A percentile compares a stretch with the other conserved stretches of the same genome.
Conservation (phyloP, 2,329 filamentous ascomycete genomes). For the Dactylella cylindrospora region DNA sequence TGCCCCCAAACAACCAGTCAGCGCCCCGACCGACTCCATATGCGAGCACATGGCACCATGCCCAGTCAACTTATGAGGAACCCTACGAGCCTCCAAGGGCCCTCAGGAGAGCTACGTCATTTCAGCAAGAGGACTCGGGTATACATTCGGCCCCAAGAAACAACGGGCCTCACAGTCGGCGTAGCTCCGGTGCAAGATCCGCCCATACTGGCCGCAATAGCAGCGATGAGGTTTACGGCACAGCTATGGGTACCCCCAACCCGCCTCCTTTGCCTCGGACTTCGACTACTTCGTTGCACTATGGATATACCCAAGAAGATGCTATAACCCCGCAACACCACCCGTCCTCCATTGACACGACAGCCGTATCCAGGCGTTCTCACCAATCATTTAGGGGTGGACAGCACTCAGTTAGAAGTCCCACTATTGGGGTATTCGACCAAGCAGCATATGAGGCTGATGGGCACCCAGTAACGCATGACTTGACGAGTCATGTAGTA, state of each 20-base stretch:
- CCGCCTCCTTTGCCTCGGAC: constrained; percentile 21
- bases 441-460: constrained; percentile 27
- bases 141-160: constrained; percentile 13
- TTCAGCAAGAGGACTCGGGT: constrained; percentile 12
- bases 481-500: not conserved
- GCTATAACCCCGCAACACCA: constrained; percentile 11
- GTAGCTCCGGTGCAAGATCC: constrained; percentile 21
- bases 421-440: constrained; percentile 13
- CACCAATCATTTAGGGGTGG: constrained; percentile 30
- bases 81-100: constrained; percentile 20
- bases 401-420: constrained; percentile 8
- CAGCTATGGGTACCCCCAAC: constrained; percentile 24
- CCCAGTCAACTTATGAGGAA: constrained; percentile 21
- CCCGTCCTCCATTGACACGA: constrained; percentile 30
- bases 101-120: constrained; percentile 26
- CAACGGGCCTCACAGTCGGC: constrained; percentile 28
- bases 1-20: constrained; percentile 3
- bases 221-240: constrained; percentile 36
- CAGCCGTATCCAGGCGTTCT: constrained; percentile 27
- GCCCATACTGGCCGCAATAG: constrained; percentile 13
- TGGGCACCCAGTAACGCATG: constrained; percentile 6
- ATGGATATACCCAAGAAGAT: constrained; percentile 27
- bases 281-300: constrained; percentile 22
- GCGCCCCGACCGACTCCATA: constrained; percentile 3
- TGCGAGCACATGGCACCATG: constrained; percentile 36